phyloP scores from a whole-genome alignment of 2,329 filamentous ascomycete genomes.

The Bisporella sp. region DNA sequence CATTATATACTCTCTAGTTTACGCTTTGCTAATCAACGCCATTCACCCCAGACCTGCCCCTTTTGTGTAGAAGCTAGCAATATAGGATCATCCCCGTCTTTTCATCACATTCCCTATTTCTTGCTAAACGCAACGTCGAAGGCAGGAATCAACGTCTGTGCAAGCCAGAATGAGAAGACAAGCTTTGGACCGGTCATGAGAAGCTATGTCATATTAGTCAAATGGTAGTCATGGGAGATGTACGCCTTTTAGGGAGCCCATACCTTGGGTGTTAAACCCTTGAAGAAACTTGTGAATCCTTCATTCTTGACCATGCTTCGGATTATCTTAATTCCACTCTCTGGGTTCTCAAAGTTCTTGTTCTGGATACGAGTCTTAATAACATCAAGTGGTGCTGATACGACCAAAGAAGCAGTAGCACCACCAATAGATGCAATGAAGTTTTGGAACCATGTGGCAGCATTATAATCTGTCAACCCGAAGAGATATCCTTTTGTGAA shows the following conservation, averaged over 20 bases:
- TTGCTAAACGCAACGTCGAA: slow-evolving; percentile 56
- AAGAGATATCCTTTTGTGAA: slow-evolving; percentile 97
- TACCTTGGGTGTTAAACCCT: slow-evolving; percentile 89
- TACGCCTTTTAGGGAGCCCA: slow-evolving; percentile 12
- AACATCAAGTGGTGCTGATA: slow-evolving; percentile 93
- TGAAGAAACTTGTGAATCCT: slow-evolving; percentile 85
- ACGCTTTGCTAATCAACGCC: slow-evolving; percentile 10
- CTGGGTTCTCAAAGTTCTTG: slow-evolving; percentile 96
- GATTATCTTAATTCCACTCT: slow-evolving; percentile 87
- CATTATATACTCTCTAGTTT: slow-evolving; percentile 3
- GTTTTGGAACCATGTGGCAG: slow-evolving; percentile 90
- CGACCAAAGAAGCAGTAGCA: slow-evolving; percentile 88
- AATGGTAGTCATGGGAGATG: too few relatives aligned
- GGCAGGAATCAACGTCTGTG: slow-evolving; percentile 92
- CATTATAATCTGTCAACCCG: slow-evolving; percentile 88
- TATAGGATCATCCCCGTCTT: not conserved
- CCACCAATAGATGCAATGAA: slow-evolving; percentile 94
- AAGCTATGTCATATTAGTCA: slow-evolving; percentile 42
- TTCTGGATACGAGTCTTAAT: slow-evolving; percentile 99
- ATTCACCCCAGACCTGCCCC: slow-evolving; percentile 6
- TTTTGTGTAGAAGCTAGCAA: not conserved
- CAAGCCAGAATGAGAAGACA: slow-evolving; percentile 99
- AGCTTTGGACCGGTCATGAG: slow-evolving; percentile 99
- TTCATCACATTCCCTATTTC: slow-evolving; percentile 13
- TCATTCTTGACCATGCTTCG: slow-evolving; percentile 91